phyloP scores from a whole-genome alignment of 2,329 filamentous ascomycete genomes.

The Aureobasidium namibiae region DNA sequence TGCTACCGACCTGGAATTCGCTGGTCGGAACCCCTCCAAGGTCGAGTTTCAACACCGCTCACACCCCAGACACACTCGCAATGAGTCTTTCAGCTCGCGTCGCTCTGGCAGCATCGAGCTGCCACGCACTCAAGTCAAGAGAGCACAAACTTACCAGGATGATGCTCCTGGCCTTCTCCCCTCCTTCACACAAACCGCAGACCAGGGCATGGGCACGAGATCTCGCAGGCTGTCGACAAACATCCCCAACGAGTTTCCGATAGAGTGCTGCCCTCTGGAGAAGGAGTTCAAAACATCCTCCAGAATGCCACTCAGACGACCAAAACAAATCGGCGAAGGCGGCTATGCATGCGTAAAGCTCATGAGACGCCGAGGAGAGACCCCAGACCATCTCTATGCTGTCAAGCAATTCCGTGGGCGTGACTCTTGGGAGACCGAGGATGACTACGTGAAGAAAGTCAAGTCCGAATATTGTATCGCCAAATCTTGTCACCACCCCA shows the following conservation, averaged over 20 bases:
- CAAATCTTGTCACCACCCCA: constrained; percentile 76
- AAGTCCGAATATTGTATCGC: constrained; percentile 86
- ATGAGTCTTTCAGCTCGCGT: constrained; percentile 8
- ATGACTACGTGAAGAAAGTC: constrained; percentile 80
- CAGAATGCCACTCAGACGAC: constrained; percentile 51
- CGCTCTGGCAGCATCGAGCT: constrained; percentile 10
- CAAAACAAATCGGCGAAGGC: constrained; percentile 71
- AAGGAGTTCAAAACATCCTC: constrained; percentile 22
- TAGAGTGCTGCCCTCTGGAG: constrained; percentile 36
- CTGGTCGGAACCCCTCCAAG: not conserved
- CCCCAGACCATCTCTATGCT: constrained; percentile 56
- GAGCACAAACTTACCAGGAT: not conserved
- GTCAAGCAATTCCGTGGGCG: constrained; percentile 82
- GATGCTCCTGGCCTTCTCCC: constrained; percentile 1
- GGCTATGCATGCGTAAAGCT: constrained; percentile 74
- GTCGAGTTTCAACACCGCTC: not conserved
- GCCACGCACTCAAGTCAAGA: not conserved
- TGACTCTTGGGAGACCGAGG: constrained; percentile 55
- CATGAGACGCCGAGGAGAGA: constrained; percentile 51
- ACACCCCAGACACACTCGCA: constrained; percentile 4
- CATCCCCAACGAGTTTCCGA: constrained; percentile 23
- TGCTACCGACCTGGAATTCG: constrained; percentile 3
- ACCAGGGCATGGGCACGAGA: constrained; percentile 27
- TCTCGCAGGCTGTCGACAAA: constrained; percentile 26
- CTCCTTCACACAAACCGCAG: constrained; percentile 16